Evolutionary conservation across 1,284 basidiomycete genomes (phyloP).

Genomic region (Ceratobasidium papillatum): DNA sequence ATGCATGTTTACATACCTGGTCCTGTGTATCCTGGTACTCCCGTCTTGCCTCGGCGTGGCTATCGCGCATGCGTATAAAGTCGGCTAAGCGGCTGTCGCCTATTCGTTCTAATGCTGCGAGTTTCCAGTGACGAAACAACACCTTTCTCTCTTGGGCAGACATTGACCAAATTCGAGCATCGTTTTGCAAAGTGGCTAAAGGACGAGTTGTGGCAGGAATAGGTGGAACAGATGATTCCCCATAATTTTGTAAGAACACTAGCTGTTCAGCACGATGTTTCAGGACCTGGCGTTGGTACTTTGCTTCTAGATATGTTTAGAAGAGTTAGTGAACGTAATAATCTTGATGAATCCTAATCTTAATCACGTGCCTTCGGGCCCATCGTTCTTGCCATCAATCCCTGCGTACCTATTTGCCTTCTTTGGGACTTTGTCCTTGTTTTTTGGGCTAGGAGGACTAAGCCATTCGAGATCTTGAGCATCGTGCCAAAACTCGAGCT

Average conservation of each 20-base stretch:
- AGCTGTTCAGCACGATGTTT: neutral
- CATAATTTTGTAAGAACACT: conserved; percentile 11
- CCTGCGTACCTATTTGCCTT: neutral
- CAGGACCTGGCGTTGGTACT: neutral
- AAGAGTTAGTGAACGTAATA: neutral
- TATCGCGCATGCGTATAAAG: neutral
- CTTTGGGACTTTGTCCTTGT: neutral
- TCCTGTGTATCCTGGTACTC: conserved; percentile 7
- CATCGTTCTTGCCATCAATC: neutral
- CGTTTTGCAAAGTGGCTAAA: neutral
- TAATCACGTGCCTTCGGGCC: conserved; percentile 1
- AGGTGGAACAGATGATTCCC: neutral
- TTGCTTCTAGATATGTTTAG: neutral
- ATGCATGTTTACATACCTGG: neutral
- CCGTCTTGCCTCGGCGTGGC: neutral
- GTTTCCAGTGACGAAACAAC: conserved; percentile 21
- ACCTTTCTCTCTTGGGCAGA: conserved; percentile 13
- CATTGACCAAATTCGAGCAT: conserved; percentile 38
- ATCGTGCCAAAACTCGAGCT: conserved; percentile 17
- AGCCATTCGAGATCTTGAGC: conserved; percentile 30
- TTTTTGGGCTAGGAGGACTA: neutral
- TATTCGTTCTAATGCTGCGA: neutral
- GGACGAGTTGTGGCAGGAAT: conserved; percentile 16
- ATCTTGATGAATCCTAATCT: no score
- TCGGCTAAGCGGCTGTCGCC: conserved; percentile 7